Base-by-base conservation (phyloP, 2,329 filamentous ascomycete genomes). In the Ascomycota sp. region DNA sequence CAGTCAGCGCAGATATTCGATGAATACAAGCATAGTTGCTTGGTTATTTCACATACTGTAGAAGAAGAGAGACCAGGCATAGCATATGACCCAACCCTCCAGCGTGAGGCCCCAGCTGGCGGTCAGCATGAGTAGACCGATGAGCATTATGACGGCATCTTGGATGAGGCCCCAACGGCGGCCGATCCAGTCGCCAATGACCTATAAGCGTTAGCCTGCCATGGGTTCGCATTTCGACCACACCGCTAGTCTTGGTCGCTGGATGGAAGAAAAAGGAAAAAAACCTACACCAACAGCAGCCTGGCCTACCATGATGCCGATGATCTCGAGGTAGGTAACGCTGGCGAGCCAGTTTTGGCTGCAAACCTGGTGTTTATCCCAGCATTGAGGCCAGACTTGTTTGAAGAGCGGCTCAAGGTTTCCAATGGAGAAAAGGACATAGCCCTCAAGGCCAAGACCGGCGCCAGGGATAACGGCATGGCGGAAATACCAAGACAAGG, bases 51-150 rank as follows among this genome's bases (percentile, higher is more conserved):
- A 28, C 33, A 9, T 30, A 31, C 46, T 46, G 46, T 59, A 59
- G 60, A 95, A 80, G 63, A 94, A 93, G 23, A 95, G 67, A 24
- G 81, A 81, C 78, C 80, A 92, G 36, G 77, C 79, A 51, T 95
- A 95, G 65, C 83, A 93, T 46, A 94, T 92, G 33, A 95, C 79
- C 86, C 86, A 95, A 43, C 85, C 85, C 46, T 95, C 75, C 30
- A 91, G 64, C 23, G 69, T 81, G 21, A 77, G 56, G 36, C 85
- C 86, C 86, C 86, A 95, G 17, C 78, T 77, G 35, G 81, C 80
- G 29, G 80, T 91, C 33, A 95, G 66, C 78, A 94, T 89, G 43
- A 93, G 45, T 13, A 95, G 65, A 59, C 86, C 86, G 42, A 93
- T 44, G 41, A 94, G 81, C 86, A 95, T 95, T 62, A 95, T 85